phyloP scores from a whole-genome alignment of 2,329 filamentous ascomycete genomes.

The Helminthosporium solani region DNA sequence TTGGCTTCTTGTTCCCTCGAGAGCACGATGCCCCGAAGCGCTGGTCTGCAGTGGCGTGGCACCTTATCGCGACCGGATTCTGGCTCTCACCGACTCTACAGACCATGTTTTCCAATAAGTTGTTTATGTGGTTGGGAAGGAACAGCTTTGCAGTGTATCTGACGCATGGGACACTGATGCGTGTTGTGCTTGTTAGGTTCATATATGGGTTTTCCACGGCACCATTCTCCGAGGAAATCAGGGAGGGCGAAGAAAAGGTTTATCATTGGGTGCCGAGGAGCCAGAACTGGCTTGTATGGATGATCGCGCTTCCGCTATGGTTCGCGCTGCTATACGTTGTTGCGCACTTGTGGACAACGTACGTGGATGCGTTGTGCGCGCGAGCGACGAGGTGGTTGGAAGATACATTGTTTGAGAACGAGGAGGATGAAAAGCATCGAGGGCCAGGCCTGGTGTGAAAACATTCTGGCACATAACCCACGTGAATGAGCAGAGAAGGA shows the following conservation, averaged over 20 bases:
- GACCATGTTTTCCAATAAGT: constrained; percentile 50
- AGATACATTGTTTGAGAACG: constrained; percentile 49
- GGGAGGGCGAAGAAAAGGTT: constrained; percentile 44
- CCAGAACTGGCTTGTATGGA: constrained; percentile 41
- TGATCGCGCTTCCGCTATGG: constrained; percentile 50
- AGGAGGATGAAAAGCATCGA: constrained; percentile 39
- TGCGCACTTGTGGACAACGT: constrained; percentile 54
- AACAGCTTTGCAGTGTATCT: constrained; percentile 59
- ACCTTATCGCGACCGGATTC: constrained; percentile 53
- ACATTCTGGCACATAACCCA: neutral
- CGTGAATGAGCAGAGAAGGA: no score
- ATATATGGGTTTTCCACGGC: constrained; percentile 54
- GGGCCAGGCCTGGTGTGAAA: neutral
- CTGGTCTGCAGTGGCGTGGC: constrained; percentile 52
- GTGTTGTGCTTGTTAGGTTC: constrained; percentile 54
- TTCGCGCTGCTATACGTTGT: constrained; percentile 50
- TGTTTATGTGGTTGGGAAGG: constrained; percentile 57
- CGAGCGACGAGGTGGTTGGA: constrained; percentile 51
- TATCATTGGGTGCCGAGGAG: constrained; percentile 48
- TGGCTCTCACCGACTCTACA: constrained; percentile 53
- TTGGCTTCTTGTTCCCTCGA: constrained; percentile 51
- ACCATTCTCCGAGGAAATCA: constrained; percentile 43
- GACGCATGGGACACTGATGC: constrained; percentile 55
- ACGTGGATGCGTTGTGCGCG: constrained; percentile 54
- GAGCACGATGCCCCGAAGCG: constrained; percentile 47